Base-by-base conservation (phyloP, 163 green algal species). In the Scenedesmus sp. region DNA sequence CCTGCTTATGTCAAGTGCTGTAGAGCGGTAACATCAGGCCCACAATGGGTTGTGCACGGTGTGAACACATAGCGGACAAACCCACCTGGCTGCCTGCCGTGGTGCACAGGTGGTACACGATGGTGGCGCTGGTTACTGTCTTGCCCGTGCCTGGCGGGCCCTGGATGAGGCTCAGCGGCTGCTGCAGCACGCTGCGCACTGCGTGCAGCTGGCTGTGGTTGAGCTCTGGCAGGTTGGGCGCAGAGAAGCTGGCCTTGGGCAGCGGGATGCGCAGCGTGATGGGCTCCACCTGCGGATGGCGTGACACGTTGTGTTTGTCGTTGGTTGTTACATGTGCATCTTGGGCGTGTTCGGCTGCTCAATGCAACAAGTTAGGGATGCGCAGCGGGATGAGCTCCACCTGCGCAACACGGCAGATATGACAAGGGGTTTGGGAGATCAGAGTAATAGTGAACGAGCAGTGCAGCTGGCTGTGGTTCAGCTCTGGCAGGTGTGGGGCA, bases 61-160 rank as follows among this genome's bases (percentile, higher is more conserved):
- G 34, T 46, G 34, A 46, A 46, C 34, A 46, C 34, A 46, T 46
- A 46, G 34, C 34, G 34, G 34, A 46, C 34, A 46, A 46, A 20
- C 64, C 12, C 55, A 86, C 82, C 96, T 92, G 89, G 82, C 89
- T 92, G 89, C 89, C 84, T 59, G 82, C 73, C 52, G 89, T 86
- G 86, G 98, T 97, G 88, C 98, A 98, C 13, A 99, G 96, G 77
- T 94, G 97, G 56, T 99, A 97, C 12, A 99, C 94, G 86, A 99
- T 96, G 52, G 96, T 98, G 73, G 99, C 92, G 84, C 99, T 99
- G 55, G 98, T 99, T 55, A 96, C 96, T 4, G 98, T 99, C 95
- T 99, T 99, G 91, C 98, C 98, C 8, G 98, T 99, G 60, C 98
- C 98, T 54, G 98, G 97, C 0, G 97, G 97, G 12, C 97, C 97